These are phyloP conservation scores for Cochlearia excelsa DNA, from an alignment of 345 rosid genomes.

Conservation along the genomic window DNA sequence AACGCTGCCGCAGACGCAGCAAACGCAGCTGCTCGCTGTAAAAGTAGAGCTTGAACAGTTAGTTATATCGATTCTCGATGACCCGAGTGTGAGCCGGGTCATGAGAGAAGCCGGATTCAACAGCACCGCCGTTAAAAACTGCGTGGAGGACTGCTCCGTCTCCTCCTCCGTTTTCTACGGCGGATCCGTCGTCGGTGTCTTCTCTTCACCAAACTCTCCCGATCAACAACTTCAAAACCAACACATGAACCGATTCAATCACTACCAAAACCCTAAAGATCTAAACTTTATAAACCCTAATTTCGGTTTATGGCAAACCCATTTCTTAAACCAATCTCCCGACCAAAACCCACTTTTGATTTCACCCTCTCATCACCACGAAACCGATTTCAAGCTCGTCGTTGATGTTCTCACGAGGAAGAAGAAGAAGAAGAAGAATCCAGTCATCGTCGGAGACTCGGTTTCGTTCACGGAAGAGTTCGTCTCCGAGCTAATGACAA, in stretches of 20 bases:
- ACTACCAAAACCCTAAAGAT: conserved; percentile 39
- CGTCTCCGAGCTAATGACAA: conserved; percentile 49
- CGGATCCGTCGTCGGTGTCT: conserved; percentile 57
- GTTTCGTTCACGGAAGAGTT: conserved; percentile 55
- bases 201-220: conserved; percentile 83
- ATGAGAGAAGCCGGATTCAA: conserved; percentile 95
- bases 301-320: conserved; percentile 56
- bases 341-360: conserved; percentile 49
- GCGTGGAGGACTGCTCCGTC: conserved; percentile 64
- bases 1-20: conserved; percentile 41
- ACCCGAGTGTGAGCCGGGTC: conserved; percentile 84
- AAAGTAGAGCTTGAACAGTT: conserved; percentile 80
- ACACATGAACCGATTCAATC: conserved; percentile 28
- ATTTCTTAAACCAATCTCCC: conserved; percentile 49
- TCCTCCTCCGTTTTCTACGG: conserved; percentile 60
- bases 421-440: conserved; percentile 56
- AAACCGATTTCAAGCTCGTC: conserved; percentile 59
- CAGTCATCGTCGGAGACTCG: conserved; percentile 71
- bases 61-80: conserved; percentile 66
- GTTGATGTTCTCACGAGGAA: conserved; percentile 60
- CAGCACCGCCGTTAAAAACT: conserved; percentile 68
- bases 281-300: conserved; percentile 44
- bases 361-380: conserved; percentile 30
- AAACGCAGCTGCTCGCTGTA: conserved; percentile 48
- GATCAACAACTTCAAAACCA: conserved; percentile 28